A percentile compares a stretch with the other conserved stretches of the same genome.
These are phyloP conservation scores for Mortierella sp. DNA, from an alignment of 371 early-diverging fungal species.

Conservation along the genomic window DNA sequence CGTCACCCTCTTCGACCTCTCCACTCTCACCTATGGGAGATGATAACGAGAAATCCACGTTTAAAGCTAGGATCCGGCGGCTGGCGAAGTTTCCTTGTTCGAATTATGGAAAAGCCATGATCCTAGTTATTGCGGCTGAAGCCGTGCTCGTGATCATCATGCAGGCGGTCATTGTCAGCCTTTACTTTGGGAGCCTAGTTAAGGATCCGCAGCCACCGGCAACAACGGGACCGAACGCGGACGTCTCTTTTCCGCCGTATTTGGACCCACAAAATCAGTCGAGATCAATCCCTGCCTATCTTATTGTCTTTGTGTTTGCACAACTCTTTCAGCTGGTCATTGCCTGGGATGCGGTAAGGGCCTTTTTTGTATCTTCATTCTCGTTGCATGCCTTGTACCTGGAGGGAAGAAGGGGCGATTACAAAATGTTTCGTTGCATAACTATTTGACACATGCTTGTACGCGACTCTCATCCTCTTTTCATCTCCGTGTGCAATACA, in stretches of 20 bases:
- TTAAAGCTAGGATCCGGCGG: slow-evolving; percentile 13
- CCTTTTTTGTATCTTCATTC: neutral
- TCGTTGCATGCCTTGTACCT: neutral
- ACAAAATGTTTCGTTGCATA: neutral
- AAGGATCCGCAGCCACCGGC: slow-evolving; percentile 1
- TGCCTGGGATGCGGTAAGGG: slow-evolving; percentile 81
- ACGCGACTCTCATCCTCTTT: slow-evolving; percentile 60
- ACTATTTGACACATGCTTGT: slow-evolving; percentile 1
- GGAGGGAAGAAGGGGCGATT: neutral
- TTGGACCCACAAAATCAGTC: slow-evolving; percentile 29
- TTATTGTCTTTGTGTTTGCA: slow-evolving; percentile 80
- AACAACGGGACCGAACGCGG: slow-evolving; percentile 25
- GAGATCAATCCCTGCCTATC: slow-evolving; percentile 73
- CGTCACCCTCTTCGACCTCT: neutral
- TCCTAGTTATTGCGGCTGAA: slow-evolving; percentile 65
- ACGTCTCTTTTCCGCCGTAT: slow-evolving; percentile 13
- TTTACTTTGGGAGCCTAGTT: slow-evolving; percentile 58
- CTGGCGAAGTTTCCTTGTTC: slow-evolving; percentile 39
- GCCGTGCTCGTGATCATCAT: slow-evolving; percentile 77
- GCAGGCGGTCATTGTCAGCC: slow-evolving; percentile 70
- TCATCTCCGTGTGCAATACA: slow-evolving; percentile 1
- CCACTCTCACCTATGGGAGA: neutral
- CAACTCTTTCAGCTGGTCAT: slow-evolving; percentile 79
- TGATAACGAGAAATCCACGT: neutral
- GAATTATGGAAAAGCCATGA: slow-evolving; percentile 57